Conservation (phyloP, 2,329 filamentous ascomycete genomes). For the Nectriaceae sp. region DNA sequence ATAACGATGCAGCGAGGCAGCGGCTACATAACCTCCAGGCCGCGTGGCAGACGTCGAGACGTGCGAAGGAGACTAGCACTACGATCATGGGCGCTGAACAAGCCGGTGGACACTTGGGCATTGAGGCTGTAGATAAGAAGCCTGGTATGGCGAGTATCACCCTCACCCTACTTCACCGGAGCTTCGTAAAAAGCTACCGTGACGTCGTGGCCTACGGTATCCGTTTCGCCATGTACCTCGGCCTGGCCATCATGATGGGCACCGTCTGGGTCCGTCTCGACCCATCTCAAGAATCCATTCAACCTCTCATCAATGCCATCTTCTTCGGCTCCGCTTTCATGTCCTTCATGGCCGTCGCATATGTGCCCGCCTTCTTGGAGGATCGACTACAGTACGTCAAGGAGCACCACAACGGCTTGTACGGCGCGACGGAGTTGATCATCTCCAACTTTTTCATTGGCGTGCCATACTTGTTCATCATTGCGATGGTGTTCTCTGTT, state of each 20-base stretch:
- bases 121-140: slow-evolving; percentile 26
- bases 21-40: slow-evolving; percentile 28
- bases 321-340: slow-evolving; percentile 76
- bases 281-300: slow-evolving; percentile 70
- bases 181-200: slow-evolving; percentile 81
- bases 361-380: slow-evolving; percentile 81
- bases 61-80: slow-evolving; percentile 18
- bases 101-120: slow-evolving; percentile 22
- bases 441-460: slow-evolving; percentile 82
- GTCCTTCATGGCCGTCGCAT: slow-evolving; percentile 82
- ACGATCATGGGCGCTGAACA: slow-evolving; percentile 31
- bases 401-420: slow-evolving; percentile 80
- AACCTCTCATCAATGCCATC: slow-evolving; percentile 81
- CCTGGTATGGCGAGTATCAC: slow-evolving; percentile 54
- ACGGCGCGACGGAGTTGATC: slow-evolving; percentile 72
- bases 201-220: slow-evolving; percentile 85
- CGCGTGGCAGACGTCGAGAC: slow-evolving; percentile 27
- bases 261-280: slow-evolving; percentile 80
- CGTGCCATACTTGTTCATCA: slow-evolving; percentile 78
- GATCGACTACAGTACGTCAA: slow-evolving; percentile 40
- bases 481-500: slow-evolving; percentile 72
- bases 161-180: slow-evolving; percentile 71
- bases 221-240: slow-evolving; percentile 75
- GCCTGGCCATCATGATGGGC: slow-evolving; percentile 82
- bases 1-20: slow-evolving; percentile 46